Percentiles rank a stretch among this genome's conserved stretches.
Conservation (phyloP, 148 eudicot genomes). For the Nepenthes mirabilis region DNA sequence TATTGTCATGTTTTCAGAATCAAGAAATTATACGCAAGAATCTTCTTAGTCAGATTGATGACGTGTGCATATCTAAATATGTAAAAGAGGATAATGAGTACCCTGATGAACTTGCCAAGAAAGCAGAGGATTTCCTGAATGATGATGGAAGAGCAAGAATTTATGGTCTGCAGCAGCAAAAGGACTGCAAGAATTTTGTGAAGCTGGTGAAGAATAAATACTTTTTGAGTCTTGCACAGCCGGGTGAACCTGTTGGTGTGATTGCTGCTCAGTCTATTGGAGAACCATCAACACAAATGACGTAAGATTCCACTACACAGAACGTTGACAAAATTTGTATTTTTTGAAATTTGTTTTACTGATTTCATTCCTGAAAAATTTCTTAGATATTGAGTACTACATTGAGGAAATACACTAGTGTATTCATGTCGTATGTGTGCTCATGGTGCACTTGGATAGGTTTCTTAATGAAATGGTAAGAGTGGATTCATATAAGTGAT, state of each 20-base stretch:
- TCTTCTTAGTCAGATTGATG: slow-evolving; percentile 33
- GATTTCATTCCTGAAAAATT: no score
- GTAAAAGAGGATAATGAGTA: slow-evolving; percentile 40
- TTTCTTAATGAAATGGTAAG: no score
- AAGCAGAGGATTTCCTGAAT: slow-evolving; percentile 27
- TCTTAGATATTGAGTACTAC: no score
- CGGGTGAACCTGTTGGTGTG: slow-evolving; percentile 98
- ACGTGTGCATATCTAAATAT: slow-evolving; percentile 34
- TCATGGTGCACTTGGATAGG: no score
- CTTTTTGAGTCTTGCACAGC: slow-evolving; percentile 69
- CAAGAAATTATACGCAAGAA: slow-evolving; percentile 39
- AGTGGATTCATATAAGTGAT: no score
- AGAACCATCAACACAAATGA: slow-evolving; percentile 99
- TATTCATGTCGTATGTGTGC: no score
- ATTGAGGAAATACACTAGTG: no score
- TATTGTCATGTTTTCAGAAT: slow-evolving; percentile 37
- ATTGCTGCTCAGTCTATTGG: slow-evolving; percentile 96
- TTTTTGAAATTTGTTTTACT: no score
- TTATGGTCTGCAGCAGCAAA: slow-evolving; percentile 8
- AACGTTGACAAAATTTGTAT: neutral
- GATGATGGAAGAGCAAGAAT: slow-evolving; percentile 5
- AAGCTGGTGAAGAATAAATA: slow-evolving; percentile 68
- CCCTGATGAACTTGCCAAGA: slow-evolving; percentile 45
- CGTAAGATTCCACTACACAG: slow-evolving; percentile 37
- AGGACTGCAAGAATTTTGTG: slow-evolving; percentile 33